Base-by-base conservation (phyloP, 257 asterid species). In the Cinchona pubescens region DNA sequence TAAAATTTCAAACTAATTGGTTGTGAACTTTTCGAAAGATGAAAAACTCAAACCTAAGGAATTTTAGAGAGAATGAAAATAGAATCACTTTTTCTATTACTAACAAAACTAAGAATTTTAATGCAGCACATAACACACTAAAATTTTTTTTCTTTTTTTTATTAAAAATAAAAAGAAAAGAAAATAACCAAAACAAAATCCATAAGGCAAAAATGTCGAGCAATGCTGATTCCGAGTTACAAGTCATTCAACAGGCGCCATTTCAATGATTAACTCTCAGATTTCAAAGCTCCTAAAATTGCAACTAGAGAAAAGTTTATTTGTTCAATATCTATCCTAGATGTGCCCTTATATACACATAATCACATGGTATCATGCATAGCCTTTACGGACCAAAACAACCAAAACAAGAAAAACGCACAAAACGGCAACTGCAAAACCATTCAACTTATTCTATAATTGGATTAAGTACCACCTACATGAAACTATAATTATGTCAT, bases 41-140 rank as follows among this genome's bases (percentile, higher is more conserved):
- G 8, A 61, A 46, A 38, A 42, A 30, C 19, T 45, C 32, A 43
- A 60, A 4, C 30, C 6, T 4, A 40, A 14, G 7, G n/a, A n/a
- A n/a, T n/a, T n/a, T n/a, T n/a, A n/a, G n/a, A n/a, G n/a, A n/a
- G n/a, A n/a, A n/a, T n/a, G 46, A 77, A 14, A 35, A 46, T 43
- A 51, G 5, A 32, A 75, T 10, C 23, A 25, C 23, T 6, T 15
- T 11, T 7, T 70, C 19, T 21, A 51, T 38, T 71, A 21, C 19
- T 71, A 15, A 32, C 75, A 70, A 34, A 77, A 34, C n/a, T 42
- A 30, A 23, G 25, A 14, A 69, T 53, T 46, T 66, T 66, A 19
- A 63, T 30, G 13, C 49, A 27, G 35, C 18, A 51, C 55, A 73
- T 9, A 30, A 51, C 29, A 43, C 27, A 18, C 25, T 16, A 70